These are phyloP conservation scores for Pseudogymnoascus sp. DNA, from an alignment of 2,329 filamentous ascomycete genomes.

Conservation along the genomic window DNA sequence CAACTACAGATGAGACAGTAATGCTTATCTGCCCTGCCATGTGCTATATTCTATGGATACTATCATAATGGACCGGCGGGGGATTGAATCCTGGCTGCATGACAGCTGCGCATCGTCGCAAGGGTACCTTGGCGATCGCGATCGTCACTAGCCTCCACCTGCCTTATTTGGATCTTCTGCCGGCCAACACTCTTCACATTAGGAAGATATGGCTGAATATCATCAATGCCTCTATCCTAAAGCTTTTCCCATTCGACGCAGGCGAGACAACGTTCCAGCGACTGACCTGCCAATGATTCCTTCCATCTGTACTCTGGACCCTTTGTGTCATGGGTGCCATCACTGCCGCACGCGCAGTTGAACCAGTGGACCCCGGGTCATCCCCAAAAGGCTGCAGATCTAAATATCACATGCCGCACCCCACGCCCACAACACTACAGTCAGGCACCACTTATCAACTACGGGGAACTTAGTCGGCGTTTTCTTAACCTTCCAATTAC, in stretches of 20 bases:
- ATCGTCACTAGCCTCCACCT: neutral
- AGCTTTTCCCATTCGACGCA: neutral
- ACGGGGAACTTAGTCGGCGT: neutral
- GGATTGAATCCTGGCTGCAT: neutral
- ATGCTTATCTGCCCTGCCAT: slow-evolving; percentile 1
- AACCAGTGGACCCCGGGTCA: neutral
- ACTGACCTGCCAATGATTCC: neutral
- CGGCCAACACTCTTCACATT: neutral
- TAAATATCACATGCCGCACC: slow-evolving; percentile 2
- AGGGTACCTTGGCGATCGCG: neutral
- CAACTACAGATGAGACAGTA: neutral
- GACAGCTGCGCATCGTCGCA: neutral
- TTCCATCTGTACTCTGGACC: neutral
- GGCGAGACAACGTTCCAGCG: neutral
- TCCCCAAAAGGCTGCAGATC: neutral
- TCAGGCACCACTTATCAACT: neutral
- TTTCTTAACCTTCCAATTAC: neutral
- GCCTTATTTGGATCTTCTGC: slow-evolving; percentile 1
- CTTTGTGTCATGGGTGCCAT: neutral
- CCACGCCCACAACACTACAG: neutral
- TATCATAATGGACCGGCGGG: neutral
- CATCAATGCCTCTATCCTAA: neutral
- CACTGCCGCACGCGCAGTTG: neutral
- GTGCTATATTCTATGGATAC: neutral
- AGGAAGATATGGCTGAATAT: slow-evolving; percentile 1